Percentiles rank a stretch among this genome's conserved stretches.
Conservation (phyloP, 2,329 filamentous ascomycete genomes). For the Calycina herbarum region DNA sequence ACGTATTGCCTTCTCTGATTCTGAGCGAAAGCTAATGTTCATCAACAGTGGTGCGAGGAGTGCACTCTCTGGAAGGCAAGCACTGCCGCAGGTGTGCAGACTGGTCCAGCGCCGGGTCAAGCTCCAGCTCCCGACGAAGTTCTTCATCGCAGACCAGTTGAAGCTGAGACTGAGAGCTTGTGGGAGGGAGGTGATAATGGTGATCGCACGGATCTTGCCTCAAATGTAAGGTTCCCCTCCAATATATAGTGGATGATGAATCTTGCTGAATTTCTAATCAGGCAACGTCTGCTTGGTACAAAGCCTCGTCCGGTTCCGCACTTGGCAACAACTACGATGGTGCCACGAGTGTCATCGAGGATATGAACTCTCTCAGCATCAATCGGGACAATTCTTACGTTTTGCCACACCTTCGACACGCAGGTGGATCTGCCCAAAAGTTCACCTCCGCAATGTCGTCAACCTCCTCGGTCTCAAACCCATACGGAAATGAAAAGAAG, state of each 20-base stretch:
- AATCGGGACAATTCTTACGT: neutral
- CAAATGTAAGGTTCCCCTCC: neutral
- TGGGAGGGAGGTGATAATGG: neutral
- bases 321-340: neutral
- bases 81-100: neutral
- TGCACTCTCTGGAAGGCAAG: conserved; percentile 1
- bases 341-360: neutral
- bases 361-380: neutral
- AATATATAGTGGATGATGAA: neutral
- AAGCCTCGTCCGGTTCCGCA: neutral
- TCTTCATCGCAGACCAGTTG: neutral
- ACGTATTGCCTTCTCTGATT: neutral
- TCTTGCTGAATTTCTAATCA: neutral
- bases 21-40: neutral
- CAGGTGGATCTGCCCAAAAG: neutral
- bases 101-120: neutral
- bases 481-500: neutral
- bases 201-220: neutral
- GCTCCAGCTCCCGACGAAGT: neutral
- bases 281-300: neutral
- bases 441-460: neutral
- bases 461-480: neutral
- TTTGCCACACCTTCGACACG: neutral
- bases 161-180: neutral
- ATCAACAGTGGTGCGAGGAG: neutral